Base-by-base conservation (phyloP, 2,329 filamentous ascomycete genomes). In the Paecilomyces formosus region DNA sequence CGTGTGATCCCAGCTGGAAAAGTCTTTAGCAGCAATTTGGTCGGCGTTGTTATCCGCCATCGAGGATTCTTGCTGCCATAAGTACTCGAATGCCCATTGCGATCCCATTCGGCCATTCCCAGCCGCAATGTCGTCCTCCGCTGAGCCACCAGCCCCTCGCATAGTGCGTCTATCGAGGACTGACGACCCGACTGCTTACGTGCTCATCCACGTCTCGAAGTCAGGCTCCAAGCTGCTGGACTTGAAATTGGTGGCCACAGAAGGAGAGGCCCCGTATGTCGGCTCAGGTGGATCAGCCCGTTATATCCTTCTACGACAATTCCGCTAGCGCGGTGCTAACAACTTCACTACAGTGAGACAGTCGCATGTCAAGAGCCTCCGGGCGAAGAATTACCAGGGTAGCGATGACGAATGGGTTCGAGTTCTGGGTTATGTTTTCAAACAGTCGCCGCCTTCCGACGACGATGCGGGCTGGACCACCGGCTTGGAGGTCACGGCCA, bases 241-340 rank as follows among this genome's bases (percentile, higher is more conserved):
- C 64, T 67, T 86, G 39, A 78, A 78, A 57, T 73, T 87, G 28
- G 73, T 81, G 11, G 84, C 80, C 24, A 86, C 83, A 26, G 84
- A 87, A 67, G 81, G 81, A 53, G 79, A 84, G 61, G 74, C 72
- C 57, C 78, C 83, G 12, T 87, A 82, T 68, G 73, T 76, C 22
- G 72, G 73, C 7, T 74, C 74, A 58, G 70, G 81, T 83, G 68
- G 55, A 68, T 60, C 18, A 21, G 45, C 8, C 56, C 26, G 21
- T 54, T 49, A 18, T 49, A 18, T 22, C 50, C 57, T 52, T 45
- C 26, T 31, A 50, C 54, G 59, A 22, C 60, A 31, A 35, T 33
- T 26, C 26, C 24, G 31, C 15, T 12, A 30, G 33, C 15, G 45
- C 5, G 35, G 35, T 45, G 15, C 58, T 61, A 49, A 68, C 74